A percentile compares a stretch with the other conserved stretches of the same genome.
Conservation (phyloP, 2,329 filamentous ascomycete species). For the Fusarium armeniacum region DNA sequence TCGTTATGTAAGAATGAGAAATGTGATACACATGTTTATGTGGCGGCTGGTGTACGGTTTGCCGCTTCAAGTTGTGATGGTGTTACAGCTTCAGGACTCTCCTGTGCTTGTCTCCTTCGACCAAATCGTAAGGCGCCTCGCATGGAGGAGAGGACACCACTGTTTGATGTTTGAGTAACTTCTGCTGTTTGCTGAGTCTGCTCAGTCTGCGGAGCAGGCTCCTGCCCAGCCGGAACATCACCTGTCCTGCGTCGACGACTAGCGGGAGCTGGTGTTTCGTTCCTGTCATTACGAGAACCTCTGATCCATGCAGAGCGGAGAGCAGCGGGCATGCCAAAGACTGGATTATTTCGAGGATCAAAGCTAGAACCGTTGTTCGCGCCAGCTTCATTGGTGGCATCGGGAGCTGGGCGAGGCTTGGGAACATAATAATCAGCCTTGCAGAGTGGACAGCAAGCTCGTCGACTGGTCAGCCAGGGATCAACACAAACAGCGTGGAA, state of each 20-base stretch:
- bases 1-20: constrained; percentile 41
- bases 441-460: constrained; percentile 96
- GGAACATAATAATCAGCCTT: constrained; percentile 98
- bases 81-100: constrained; percentile 52
- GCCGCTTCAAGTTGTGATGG: constrained; percentile 65
- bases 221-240: constrained; percentile 27
- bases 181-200: constrained; percentile 26
- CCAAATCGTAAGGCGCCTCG: constrained; percentile 54
- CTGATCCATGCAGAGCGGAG: constrained; percentile 59
- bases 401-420: constrained; percentile 78
- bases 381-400: constrained; percentile 56
- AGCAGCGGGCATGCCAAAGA: constrained; percentile 64
- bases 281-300: constrained; percentile 27
- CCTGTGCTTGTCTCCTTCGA: constrained; percentile 46
- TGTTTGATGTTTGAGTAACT: constrained; percentile 30
- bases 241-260: constrained; percentile 31
- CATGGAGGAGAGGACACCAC: constrained; percentile 52
- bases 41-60: constrained; percentile 47
- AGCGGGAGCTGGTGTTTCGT: constrained; percentile 8
- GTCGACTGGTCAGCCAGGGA: constrained; percentile 93
- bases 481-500: constrained; percentile 97
- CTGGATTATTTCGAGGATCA: constrained; percentile 58
- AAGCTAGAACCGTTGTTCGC: constrained; percentile 46
- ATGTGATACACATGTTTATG: constrained; percentile 31
- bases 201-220: constrained; percentile 26